Base-by-base conservation (phyloP, 306 rosid species). In the Abrus precatorius region DNA sequence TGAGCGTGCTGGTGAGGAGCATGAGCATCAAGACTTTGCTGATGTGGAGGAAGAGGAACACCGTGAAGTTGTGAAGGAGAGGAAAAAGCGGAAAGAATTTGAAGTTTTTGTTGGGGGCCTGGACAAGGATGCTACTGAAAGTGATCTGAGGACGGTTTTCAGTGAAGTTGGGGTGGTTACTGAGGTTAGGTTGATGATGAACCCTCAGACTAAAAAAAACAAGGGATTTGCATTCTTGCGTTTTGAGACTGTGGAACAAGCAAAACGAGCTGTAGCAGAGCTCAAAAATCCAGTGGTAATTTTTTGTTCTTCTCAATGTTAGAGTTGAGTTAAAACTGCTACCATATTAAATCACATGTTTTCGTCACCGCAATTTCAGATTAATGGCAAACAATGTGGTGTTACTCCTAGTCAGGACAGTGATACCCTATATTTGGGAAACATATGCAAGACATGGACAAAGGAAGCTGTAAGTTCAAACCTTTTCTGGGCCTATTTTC, bases 211-310 rank as follows among this genome's bases (percentile, higher is more conserved):
- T 30, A 92, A 92, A 85, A 96, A 92, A 84, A 93, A 93, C 75
- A 96, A 96, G 91, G 99, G 99, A 43, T 96, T 93, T 93, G 98
- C 99, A 64, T 96, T 96, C 87, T 85, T 96, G 85, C 97, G 97
- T 44, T 96, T 92, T 88, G 92, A 92, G 82, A 83, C 92, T 33
- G 92, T 92, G 61, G 99, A 93, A 50, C 97, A 96, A 85, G 99
- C 98, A 30, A 96, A 86, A 76, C 89, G 91, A 77, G 99, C 97
- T 76, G 97, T 92, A 60, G 47, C 89, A 4, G 97, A 96, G 89
- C 90, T 96, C 0, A 89, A 74, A 86, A 85, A 88, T 70, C 99
- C 94, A 74, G 88, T 93, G 98, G 99, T 96, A 96, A 85, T 73
- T 70, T 79, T 83, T 80, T 38, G 76, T 20, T 77, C 68, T 70